phyloP scores from a whole-genome alignment of 352 stramenopile genomes.

The Phytophthora parvispora region DNA sequence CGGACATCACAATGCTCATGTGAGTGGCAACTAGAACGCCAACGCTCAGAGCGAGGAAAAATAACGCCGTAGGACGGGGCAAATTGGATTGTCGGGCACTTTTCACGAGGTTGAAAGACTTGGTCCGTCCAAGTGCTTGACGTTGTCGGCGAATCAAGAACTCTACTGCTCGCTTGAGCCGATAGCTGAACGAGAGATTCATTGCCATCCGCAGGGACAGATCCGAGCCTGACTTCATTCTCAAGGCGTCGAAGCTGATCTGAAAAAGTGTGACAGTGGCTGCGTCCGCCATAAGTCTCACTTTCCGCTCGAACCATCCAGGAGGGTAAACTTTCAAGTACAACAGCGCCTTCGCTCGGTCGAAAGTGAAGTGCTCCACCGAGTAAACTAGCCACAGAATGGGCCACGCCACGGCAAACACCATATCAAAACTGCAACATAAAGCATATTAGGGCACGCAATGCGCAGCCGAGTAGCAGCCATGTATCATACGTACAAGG shows the following conservation, averaged over 20 bases:
- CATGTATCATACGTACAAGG: background rate
- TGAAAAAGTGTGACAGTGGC: background rate
- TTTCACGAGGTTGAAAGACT: background rate
- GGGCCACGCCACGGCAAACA: background rate
- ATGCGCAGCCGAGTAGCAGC: background rate
- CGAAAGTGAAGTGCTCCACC: background rate
- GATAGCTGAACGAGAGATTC: background rate
- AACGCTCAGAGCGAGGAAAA: background rate
- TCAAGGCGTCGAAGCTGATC: background rate
- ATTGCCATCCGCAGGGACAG: background rate
- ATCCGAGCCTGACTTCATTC: background rate
- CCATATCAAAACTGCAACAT: background rate
- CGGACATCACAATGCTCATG: background rate
- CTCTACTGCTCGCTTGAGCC: background rate
- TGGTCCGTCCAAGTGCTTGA: background rate
- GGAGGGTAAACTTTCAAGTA: background rate
- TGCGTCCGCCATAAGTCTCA: background rate
- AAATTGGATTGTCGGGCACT: background rate
- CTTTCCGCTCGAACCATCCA: background rate
- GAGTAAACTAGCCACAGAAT: background rate
- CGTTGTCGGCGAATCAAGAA: background rate
- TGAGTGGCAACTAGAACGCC: background rate
- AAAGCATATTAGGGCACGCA: background rate
- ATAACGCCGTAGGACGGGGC: background rate
- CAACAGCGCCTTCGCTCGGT: background rate